phyloP scores from a whole-genome alignment of 495 filamentous ascomycete genomes.

The Daldinia vernicosa region DNA sequence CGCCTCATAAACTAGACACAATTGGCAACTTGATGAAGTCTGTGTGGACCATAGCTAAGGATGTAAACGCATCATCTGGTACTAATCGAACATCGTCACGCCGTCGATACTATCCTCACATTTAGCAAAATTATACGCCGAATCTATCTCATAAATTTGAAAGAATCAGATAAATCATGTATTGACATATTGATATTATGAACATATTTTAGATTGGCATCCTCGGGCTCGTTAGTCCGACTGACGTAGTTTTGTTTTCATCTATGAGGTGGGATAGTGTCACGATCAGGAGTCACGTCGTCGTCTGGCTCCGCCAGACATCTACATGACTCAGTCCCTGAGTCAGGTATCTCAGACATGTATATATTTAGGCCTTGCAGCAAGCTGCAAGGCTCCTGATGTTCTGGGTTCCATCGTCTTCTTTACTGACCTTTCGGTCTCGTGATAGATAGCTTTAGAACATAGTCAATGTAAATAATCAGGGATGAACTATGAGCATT shows the following conservation, averaged over 20 bases:
- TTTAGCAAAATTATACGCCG: neutral
- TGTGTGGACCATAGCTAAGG: neutral
- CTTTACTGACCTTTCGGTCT: too few relatives aligned
- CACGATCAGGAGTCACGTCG: too few relatives aligned
- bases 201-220: neutral
- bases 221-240: neutral
- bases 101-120: neutral
- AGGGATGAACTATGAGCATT: neutral
- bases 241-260: neutral
- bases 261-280: neutral
- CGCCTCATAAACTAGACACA: slow-evolving; percentile 10
- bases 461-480: neutral
- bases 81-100: slow-evolving; percentile 7
- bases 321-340: too few relatives aligned
- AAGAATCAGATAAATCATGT: neutral
- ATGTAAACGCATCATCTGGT: slow-evolving; percentile 3
- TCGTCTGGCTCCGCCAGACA: too few relatives aligned
- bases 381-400: too few relatives aligned
- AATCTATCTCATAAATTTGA: neutral
- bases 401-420: too few relatives aligned
- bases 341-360: too few relatives aligned
- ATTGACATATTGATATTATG: too few relatives aligned
- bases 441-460: neutral
- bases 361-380: too few relatives aligned
- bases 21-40: neutral